A percentile compares a stretch with the other conserved stretches of the same genome.
Evolutionary conservation across 441 rosid species (phyloP).

Genomic region (Syzygium syzygioides): DNA sequence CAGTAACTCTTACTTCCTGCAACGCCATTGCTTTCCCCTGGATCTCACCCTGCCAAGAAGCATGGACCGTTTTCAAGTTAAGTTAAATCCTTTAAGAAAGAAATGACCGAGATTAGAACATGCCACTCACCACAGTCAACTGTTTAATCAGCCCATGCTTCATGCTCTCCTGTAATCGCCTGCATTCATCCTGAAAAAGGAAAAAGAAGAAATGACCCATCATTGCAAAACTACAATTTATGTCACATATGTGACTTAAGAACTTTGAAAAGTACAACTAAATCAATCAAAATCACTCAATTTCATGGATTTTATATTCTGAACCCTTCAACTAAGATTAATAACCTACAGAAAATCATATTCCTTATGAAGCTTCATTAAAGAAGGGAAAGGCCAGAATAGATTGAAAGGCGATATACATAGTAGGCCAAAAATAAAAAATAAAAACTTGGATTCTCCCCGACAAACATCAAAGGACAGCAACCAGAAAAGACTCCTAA

Average conservation of each 20-base stretch:
- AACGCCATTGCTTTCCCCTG: conserved; percentile 64
- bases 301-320: background rate
- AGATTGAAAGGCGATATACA: background rate
- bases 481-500: background rate
- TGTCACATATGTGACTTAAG: background rate
- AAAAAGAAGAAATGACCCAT: conserved; percentile 6
- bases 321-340: background rate
- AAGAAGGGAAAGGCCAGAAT: background rate
- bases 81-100: conserved; percentile 7
- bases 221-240: conserved; percentile 9
- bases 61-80: conserved; percentile 11
- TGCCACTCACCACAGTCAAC: conserved; percentile 65
- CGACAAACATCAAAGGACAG: background rate
- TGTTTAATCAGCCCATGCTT: conserved; percentile 65
- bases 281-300: background rate
- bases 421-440: background rate
- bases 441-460: background rate
- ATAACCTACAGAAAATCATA: background rate
- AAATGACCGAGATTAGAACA: conserved; percentile 7
- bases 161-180: conserved; percentile 54
- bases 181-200: conserved; percentile 82
- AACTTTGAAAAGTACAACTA: background rate
- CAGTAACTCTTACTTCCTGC: conserved; percentile 58
- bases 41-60: conserved; percentile 69
- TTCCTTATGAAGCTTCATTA: background rate